A percentile compares a stretch with the other conserved stretches of the same genome.
These are phyloP conservation scores for Trypanosomatidae sp. DNA, from an alignment of 208 protist genomes.

Conservation along the genomic window DNA sequence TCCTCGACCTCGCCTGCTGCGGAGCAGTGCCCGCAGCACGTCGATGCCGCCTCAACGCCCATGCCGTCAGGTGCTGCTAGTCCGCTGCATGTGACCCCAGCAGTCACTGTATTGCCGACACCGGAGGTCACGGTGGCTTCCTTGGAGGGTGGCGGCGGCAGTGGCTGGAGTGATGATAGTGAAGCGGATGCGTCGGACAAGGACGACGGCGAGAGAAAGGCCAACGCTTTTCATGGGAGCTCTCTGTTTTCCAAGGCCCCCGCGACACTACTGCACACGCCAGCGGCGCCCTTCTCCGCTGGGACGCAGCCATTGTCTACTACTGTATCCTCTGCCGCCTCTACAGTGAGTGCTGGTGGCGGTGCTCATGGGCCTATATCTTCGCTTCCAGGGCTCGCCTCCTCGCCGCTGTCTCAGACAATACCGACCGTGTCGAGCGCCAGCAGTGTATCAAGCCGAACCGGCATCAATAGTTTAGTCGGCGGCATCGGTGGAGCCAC, in stretches of 20 bases:
- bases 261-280: background rate
- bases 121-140: slow-evolving; percentile 1
- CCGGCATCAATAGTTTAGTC: background rate
- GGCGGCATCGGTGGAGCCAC: background rate
- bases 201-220: background rate
- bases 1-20: background rate
- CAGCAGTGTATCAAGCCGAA: background rate
- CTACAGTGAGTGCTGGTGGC: background rate
- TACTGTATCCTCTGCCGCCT: background rate
- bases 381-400: background rate
- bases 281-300: slow-evolving; percentile 5
- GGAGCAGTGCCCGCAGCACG: background rate
- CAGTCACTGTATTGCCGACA: background rate
- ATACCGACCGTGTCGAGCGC: background rate
- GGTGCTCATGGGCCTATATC: background rate
- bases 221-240: background rate
- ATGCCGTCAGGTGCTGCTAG: background rate
- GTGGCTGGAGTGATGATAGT: slow-evolving; percentile 21
- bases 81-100: slow-evolving; percentile 1
- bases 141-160: slow-evolving; percentile 8
- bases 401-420: background rate
- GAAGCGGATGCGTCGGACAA: background rate
- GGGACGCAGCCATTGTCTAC: background rate
- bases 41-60: background rate
- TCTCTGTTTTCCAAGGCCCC: background rate